These are phyloP conservation scores for Suhomyces maxii DNA, from an alignment of 1,139 yeast genomes.

Conservation along the genomic window DNA sequence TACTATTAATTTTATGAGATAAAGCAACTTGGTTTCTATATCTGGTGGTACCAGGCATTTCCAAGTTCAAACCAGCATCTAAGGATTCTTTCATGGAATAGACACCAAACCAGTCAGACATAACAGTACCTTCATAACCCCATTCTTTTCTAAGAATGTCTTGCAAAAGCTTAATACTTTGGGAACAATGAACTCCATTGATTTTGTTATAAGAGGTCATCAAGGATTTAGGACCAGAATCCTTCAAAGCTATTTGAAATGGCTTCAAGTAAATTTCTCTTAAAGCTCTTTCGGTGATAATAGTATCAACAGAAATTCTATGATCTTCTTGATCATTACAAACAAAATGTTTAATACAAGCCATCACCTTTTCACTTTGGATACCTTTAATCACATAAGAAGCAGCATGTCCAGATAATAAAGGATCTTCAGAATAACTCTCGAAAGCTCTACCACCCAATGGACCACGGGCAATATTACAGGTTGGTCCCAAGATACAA, in stretches of 20 bases:
- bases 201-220: slow-evolving; percentile 22
- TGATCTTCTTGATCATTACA: slow-evolving; percentile 21
- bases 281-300: slow-evolving; percentile 20
- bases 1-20: slow-evolving; percentile 14
- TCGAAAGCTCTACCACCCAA: slow-evolving; percentile 40
- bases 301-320: slow-evolving; percentile 16
- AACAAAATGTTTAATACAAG: slow-evolving; percentile 18
- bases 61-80: slow-evolving; percentile 22
- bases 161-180: slow-evolving; percentile 15
- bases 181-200: slow-evolving; percentile 20
- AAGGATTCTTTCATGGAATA: slow-evolving; percentile 18
- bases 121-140: slow-evolving; percentile 19
- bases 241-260: slow-evolving; percentile 19
- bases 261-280: slow-evolving; percentile 24
- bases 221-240: slow-evolving; percentile 17
- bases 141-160: slow-evolving; percentile 20
- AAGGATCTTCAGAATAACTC: slow-evolving; percentile 36
- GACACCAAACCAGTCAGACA: slow-evolving; percentile 24
- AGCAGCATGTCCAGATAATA: slow-evolving; percentile 32
- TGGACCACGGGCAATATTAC: slow-evolving; percentile 34
- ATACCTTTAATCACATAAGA: slow-evolving; percentile 31
- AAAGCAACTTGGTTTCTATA: slow-evolving; percentile 16
- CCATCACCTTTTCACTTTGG: slow-evolving; percentile 22
- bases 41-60: slow-evolving; percentile 23
- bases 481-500: slow-evolving; percentile 37